Base-by-base conservation (phyloP, 345 rosid species). In the Hevea brasiliensis region DNA sequence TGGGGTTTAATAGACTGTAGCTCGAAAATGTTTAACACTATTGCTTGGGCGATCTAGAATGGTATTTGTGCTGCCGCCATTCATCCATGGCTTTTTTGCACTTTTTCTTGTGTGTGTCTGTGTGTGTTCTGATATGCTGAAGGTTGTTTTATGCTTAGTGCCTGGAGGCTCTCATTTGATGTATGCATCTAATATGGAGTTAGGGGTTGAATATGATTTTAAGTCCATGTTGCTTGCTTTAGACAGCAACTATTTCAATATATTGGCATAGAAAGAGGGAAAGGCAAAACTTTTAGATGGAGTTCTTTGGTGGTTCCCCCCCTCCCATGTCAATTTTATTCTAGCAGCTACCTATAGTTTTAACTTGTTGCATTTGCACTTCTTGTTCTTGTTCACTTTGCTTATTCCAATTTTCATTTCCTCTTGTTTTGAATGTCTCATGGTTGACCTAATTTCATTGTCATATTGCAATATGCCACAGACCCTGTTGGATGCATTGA, bases 401-500 rank as follows among this genome's bases (percentile, higher is more conserved):
- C n/a, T 61, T 15, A 24, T 57, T 68, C 50, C 69, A 32, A 45
- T 11, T 12, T 45, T 59, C 9, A 0, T 42, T 13, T 3, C 13
- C 18, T 9, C 23, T 37, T 61, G 3, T 57, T 26, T 47, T 40
- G 0, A 54, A 12, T 69, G 32, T 32, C 23, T 56, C 50, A 57
- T 72, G 47, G 35, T 64, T 54, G 10, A 11, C 32, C 51, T 67
- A 41, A 11, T 71, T 17, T 60, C 27, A 3, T 55, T 61, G 57
- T 53, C 8, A 32, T n/a, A 62, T 71, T 73, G 27, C 55, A 74
- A 67, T 74, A 68, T 75, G 61, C 69, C 58, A 18, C 67, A 84
- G 87, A 82, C 55, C 78, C 83, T 71, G 87, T 74, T 72, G 91
- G 89, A 14, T 76, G 85, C 67, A 70, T 61, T 57, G 71, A 81